Percentiles rank a stretch among this genome's conserved stretches.
Conservation (phyloP, 2,329 filamentous ascomycete species). For the Neonectria hederae region DNA sequence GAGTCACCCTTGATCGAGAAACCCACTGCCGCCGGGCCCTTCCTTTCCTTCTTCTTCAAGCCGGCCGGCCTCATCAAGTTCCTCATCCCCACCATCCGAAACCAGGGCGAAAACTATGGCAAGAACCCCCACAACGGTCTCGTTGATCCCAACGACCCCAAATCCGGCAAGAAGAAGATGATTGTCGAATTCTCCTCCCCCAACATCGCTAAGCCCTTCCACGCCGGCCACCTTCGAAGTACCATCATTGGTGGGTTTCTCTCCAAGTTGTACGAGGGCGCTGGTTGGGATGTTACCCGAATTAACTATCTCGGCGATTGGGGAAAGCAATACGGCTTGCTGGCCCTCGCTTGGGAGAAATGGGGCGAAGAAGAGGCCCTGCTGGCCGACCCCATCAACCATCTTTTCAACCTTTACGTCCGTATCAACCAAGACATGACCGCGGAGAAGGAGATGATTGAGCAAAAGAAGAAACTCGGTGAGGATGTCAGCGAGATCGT, state of each 20-base stretch:
- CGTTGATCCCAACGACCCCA: constrained; percentile 68
- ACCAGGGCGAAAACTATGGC: constrained; percentile 63
- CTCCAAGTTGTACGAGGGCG: constrained; percentile 74
- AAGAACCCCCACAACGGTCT: constrained; percentile 66
- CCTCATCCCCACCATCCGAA: constrained; percentile 75
- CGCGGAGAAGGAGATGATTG: constrained; percentile 73
- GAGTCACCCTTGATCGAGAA: constrained; percentile 78
- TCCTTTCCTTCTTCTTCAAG: constrained; percentile 84
- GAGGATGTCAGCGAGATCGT: constrained; percentile 60
- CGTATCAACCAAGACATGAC: constrained; percentile 75
- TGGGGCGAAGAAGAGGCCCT: constrained; percentile 80
- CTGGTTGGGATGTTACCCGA: constrained; percentile 77
- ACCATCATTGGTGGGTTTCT: constrained; percentile 85
- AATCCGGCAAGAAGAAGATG: constrained; percentile 70
- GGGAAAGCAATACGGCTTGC: constrained; percentile 44
- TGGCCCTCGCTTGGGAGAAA: constrained; percentile 76
- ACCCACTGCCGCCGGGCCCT: constrained; percentile 72
- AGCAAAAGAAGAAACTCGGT: constrained; percentile 63
- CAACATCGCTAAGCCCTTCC: constrained; percentile 88
- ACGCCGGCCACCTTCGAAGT: constrained; percentile 79
- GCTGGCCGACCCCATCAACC: constrained; percentile 78
- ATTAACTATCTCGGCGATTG: constrained; percentile 65
- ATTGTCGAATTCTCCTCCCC: constrained; percentile 87
- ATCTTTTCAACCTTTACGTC: constrained; percentile 84
- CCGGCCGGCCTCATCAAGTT: constrained; percentile 70